Conservation (phyloP, 768 basidiomycete species). For the Russula vinacea region DNA sequence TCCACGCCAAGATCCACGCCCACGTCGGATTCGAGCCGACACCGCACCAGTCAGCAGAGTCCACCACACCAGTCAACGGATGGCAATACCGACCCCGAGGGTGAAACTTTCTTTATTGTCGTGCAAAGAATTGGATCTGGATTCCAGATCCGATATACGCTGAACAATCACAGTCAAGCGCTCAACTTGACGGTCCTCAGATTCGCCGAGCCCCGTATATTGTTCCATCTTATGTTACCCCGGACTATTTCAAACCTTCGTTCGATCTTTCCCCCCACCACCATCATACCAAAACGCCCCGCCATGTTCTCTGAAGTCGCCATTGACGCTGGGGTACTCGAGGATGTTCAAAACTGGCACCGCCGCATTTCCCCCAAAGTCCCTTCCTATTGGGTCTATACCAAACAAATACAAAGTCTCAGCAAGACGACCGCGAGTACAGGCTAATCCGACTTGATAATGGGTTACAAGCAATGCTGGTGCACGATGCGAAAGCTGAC, state of each 20-base stretch:
- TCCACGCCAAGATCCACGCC: too few species aligned
- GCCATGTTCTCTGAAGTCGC: neutral
- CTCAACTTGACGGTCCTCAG: constrained; percentile 16
- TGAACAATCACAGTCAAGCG: neutral
- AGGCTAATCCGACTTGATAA: constrained; percentile 81
- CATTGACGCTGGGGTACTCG: constrained; percentile 6
- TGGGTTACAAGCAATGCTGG: constrained; percentile 79
- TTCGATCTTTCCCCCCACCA: constrained; percentile 5
- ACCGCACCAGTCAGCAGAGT: too few species aligned
- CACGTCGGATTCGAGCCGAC: too few species aligned
- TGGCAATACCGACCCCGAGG: too few species aligned
- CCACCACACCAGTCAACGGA: too few species aligned
- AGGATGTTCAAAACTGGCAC: constrained; percentile 27
- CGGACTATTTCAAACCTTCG: neutral
- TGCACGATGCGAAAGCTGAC: constrained; percentile 84
- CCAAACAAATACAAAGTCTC: constrained; percentile 63
- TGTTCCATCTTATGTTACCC: constrained; percentile 17
- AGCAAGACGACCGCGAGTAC: constrained; percentile 78
- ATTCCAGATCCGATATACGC: neutral
- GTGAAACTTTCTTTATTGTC: too few species aligned
- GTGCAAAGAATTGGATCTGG: too few species aligned
- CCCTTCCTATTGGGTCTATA: constrained; percentile 49
- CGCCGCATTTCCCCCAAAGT: constrained; percentile 7
- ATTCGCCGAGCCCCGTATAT: neutral
- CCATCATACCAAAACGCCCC: neutral